Base-by-base conservation (phyloP, 331 rosid species). In the Spiraea crenata region DNA sequence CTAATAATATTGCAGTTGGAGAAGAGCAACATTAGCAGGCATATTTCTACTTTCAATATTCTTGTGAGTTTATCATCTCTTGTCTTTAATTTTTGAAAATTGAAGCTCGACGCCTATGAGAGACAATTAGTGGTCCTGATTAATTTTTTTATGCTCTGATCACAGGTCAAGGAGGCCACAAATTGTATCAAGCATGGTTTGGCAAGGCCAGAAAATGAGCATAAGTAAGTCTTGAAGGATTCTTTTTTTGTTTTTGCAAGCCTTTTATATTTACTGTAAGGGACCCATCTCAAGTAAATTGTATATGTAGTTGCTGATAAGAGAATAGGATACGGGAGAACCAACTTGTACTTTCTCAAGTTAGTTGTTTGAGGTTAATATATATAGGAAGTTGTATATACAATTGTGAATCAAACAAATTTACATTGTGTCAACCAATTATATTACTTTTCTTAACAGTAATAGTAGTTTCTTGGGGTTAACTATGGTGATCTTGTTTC, bases 111-210 rank as follows among this genome's bases (percentile, higher is more conserved):
- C 34, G 52, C 37, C 3, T 16, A 35, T 19, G 74, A 65, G 31
- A 58, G 76, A 47, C 55, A 12, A 52, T 45, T 39, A 19, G 50
- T 73, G 70, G 13, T 65, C 31, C 44, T 66, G 39, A 71, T 65
- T 72, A 38, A 41, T 59, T 58, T 40, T 76, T 56, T 42, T 52
- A 45, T 63, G 56, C 47, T 68, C 46, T 54, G 69, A 50, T 72
- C 74, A 50, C 81, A 93, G 99, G 84, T 89, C 72, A 72, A 74
- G 48, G 97, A 91, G 77, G 99, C 95, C 74, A 73, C 87, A 72
- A 67, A 72, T 74, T 81, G 72, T 63, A 72, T 76, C 58, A 79
- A 86, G 61, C 59, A 60, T 74, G 84, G 89, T 78, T 72, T 72
- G 56, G 72, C 74, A 55, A 79, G 78, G 71, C 81, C 73, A 20